Evolutionary conservation across 805 yeast genomes (phyloP).

Genomic region (Saccharomyces eubayanus): DNA sequence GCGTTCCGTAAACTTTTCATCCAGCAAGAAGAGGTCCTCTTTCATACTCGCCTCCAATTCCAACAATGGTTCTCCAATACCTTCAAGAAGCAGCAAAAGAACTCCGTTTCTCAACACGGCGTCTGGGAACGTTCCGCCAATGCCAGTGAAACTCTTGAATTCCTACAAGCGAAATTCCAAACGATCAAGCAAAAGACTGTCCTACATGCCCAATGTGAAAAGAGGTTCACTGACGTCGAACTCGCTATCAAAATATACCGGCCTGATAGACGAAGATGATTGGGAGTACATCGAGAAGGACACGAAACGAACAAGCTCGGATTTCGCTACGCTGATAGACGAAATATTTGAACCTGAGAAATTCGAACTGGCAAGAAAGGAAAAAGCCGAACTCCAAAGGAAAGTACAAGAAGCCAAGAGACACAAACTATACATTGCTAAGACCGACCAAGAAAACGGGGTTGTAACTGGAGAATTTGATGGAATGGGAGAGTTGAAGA

Average conservation of each 20-base stretch:
- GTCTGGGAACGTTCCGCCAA: slow-evolving; percentile 18
- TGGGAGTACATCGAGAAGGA: slow-evolving; percentile 60
- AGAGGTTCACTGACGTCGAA: slow-evolving; percentile 63
- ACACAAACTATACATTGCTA: slow-evolving; percentile 28
- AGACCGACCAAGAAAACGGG: slow-evolving; percentile 13
- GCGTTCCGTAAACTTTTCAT: slow-evolving; percentile 20
- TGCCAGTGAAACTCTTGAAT: slow-evolving; percentile 18
- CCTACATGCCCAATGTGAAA: slow-evolving; percentile 35
- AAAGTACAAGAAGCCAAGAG: slow-evolving; percentile 38
- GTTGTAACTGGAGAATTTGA: slow-evolving; percentile 23
- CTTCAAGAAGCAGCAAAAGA: slow-evolving; percentile 19
- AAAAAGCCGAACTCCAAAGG: slow-evolving; percentile 33
- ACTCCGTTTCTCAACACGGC: slow-evolving; percentile 11
- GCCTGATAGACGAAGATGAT: slow-evolving; percentile 48
- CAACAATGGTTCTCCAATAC: slow-evolving; percentile 27
- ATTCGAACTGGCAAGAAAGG: slow-evolving; percentile 44
- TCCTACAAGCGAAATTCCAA: slow-evolving; percentile 15
- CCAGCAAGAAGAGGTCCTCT: slow-evolving; percentile 20
- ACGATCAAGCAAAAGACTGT: slow-evolving; percentile 27
- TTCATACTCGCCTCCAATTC: slow-evolving; percentile 6
- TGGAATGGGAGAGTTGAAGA: slow-evolving; percentile 15
- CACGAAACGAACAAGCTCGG: slow-evolving; percentile 62
- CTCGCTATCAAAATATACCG: slow-evolving; percentile 59
- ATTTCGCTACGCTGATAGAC: slow-evolving; percentile 66
- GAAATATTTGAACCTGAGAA: slow-evolving; percentile 61